These are phyloP conservation scores for Scopulariopsis brevicaulis DNA, from an alignment of 2,329 filamentous ascomycete genomes.

Conservation along the genomic window DNA sequence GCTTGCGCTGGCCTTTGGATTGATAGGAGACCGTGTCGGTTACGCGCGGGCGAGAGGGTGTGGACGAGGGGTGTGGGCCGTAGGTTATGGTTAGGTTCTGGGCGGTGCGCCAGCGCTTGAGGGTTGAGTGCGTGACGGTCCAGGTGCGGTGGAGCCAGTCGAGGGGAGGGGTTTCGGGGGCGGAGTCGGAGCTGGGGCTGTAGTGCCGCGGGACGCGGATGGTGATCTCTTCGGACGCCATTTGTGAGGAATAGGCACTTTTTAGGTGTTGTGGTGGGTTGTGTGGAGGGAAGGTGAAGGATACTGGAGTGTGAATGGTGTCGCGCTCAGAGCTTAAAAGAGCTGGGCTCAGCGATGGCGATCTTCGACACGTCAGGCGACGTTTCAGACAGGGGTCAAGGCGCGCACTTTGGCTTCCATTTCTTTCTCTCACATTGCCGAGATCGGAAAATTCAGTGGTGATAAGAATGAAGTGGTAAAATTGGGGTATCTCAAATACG, in stretches of 20 bases:
- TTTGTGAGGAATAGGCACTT: not conserved
- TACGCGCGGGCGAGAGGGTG: slow-evolving; percentile 33
- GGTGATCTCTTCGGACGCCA: not conserved
- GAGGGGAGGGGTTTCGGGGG: slow-evolving; percentile 28
- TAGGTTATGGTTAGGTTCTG: slow-evolving; percentile 77
- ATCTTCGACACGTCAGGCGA: not conserved
- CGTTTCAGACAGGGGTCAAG: slow-evolving; percentile 1
- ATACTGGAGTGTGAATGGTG: not conserved
- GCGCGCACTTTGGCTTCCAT: not conserved
- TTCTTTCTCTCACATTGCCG: not conserved
- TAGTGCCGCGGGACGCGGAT: slow-evolving; percentile 3
- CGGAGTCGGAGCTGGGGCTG: not conserved
- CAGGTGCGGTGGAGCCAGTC: slow-evolving; percentile 56
- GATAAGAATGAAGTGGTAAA: not conserved
- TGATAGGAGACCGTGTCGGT: slow-evolving; percentile 68
- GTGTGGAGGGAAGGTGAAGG: not conserved
- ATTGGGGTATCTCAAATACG: slow-evolving; percentile 3
- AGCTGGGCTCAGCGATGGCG: not conserved
- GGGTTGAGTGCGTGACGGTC: slow-evolving; percentile 65
- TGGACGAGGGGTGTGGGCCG: slow-evolving; percentile 32
- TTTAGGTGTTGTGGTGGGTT: not conserved
- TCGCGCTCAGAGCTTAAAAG: not conserved
- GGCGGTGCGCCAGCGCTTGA: slow-evolving; percentile 69
- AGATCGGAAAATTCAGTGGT: not conserved
- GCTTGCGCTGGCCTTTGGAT: slow-evolving; percentile 29